Conservation (phyloP, 2,329 filamentous ascomycete species). For the Colletotrichum simmondsii region DNA sequence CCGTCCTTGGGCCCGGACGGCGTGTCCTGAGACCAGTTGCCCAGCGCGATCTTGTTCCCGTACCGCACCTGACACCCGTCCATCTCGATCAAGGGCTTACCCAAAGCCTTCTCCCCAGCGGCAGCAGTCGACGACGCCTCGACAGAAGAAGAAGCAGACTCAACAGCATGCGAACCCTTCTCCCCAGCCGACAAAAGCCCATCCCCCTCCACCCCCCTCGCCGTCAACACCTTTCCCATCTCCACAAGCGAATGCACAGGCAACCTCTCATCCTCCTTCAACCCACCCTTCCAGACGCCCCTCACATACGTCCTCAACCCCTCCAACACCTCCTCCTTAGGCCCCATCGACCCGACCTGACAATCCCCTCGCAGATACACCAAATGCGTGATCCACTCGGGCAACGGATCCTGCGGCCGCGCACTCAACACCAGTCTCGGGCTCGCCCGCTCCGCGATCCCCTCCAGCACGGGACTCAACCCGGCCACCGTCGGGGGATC, state of each 20-base stretch:
- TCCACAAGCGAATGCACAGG: slow-evolving; percentile 60
- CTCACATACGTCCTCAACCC: slow-evolving; percentile 60
- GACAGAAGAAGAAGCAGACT: slow-evolving; percentile 2
- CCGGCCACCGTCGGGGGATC: slow-evolving; percentile 83
- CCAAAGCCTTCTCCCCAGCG: slow-evolving; percentile 41
- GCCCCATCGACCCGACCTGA: slow-evolving; percentile 73
- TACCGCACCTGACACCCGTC: slow-evolving; percentile 85
- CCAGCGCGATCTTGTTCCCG: slow-evolving; percentile 79
- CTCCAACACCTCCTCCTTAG: slow-evolving; percentile 70
- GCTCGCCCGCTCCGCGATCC: slow-evolving; percentile 71
- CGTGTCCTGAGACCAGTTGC: slow-evolving; percentile 78
- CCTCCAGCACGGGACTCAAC: slow-evolving; percentile 77
- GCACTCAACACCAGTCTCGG: slow-evolving; percentile 83
- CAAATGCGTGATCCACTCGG: slow-evolving; percentile 90
- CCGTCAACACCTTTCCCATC: slow-evolving; percentile 59
- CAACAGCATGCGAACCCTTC: slow-evolving; percentile 19
- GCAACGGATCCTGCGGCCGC: slow-evolving; percentile 86
- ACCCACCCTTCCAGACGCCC: slow-evolving; percentile 55
- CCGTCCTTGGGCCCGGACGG: slow-evolving; percentile 67
- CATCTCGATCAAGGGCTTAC: slow-evolving; percentile 87
- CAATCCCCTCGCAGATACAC: slow-evolving; percentile 77
- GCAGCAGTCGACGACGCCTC: not conserved
- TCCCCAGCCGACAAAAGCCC: slow-evolving; percentile 45
- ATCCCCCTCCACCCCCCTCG: slow-evolving; percentile 49
- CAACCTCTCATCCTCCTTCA: slow-evolving; percentile 58